Conservation (phyloP, 148 eudicot genomes). For the Silene latifolia region DNA sequence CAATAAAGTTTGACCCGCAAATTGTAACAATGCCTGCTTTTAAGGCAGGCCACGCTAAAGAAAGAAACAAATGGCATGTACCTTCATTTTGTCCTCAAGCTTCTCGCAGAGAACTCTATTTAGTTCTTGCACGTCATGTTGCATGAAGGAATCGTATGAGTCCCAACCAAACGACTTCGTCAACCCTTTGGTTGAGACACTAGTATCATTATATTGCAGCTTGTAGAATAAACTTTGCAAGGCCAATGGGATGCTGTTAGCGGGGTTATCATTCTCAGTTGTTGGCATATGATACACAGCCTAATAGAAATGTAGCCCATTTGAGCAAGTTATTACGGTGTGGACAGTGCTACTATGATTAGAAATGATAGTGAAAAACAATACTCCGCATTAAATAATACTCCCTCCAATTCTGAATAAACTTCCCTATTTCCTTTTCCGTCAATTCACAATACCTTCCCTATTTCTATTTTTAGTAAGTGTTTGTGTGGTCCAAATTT, state of each 20-base stretch:
- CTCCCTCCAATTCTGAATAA: no score
- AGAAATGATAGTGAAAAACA: not conserved
- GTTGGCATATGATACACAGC: conserved; percentile 99
- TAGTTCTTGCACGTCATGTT: conserved; percentile 97
- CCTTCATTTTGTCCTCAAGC: conserved; percentile 99
- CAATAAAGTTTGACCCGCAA: not conserved
- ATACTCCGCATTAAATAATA: not conserved
- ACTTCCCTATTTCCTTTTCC: no score
- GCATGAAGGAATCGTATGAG: conserved; percentile 97
- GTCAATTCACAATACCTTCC: no score
- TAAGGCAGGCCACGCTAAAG: conserved; percentile 4
- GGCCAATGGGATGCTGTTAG: conserved; percentile 86
- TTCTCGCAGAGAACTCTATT: conserved; percentile 90
- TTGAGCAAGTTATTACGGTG: not conserved
- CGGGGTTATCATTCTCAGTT: conserved; percentile 93
- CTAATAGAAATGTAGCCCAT: conserved; percentile 38
- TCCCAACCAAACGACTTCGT: conserved; percentile 99
- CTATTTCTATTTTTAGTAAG: no score
- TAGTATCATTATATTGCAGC: conserved; percentile 83
- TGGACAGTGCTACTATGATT: not conserved
- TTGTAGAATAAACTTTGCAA: conserved; percentile 96
- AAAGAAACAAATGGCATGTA: conserved; percentile 15
- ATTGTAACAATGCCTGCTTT: not conserved
- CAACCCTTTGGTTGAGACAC: conserved; percentile 94
- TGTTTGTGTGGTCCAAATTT: no score